Conservation (phyloP, 164 flowering plant genomes). For the Nelumbo lutea region DNA sequence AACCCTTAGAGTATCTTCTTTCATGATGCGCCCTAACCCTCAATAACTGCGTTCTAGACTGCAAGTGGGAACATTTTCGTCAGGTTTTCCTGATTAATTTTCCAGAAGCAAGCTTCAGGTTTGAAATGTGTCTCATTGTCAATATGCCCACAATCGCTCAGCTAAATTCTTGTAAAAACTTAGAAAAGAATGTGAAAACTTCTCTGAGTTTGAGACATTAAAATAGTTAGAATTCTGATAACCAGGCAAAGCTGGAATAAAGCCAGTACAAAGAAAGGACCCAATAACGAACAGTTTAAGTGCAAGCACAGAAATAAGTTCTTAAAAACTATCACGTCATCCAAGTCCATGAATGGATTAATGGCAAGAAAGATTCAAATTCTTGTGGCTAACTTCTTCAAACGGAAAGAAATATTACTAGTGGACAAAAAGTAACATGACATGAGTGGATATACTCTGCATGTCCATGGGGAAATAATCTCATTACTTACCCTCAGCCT, state of each 20-base stretch:
- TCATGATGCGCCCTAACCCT: slow-evolving; percentile 25
- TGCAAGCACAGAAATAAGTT: slow-evolving; percentile 54
- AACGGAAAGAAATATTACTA: slow-evolving; percentile 37
- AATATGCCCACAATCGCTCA: slow-evolving; percentile 38
- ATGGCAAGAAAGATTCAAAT: slow-evolving; percentile 61
- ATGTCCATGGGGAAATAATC: slow-evolving; percentile 2
- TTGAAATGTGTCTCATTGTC: slow-evolving; percentile 39
- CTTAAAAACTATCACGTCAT: slow-evolving; percentile 36
- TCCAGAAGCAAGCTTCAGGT: slow-evolving; percentile 39
- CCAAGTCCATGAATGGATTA: slow-evolving; percentile 56
- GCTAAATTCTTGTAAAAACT: slow-evolving; percentile 44
- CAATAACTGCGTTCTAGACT: slow-evolving; percentile 24
- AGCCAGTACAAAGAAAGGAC: slow-evolving; percentile 52
- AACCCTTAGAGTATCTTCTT: slow-evolving; percentile 32
- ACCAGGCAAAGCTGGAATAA: slow-evolving; percentile 25
- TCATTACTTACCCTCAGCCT: slow-evolving; percentile 11
- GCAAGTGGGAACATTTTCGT: slow-evolving; percentile 25
- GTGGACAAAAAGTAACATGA: slow-evolving; percentile 18
- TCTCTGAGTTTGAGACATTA: slow-evolving; percentile 10
- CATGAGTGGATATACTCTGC: slow-evolving; percentile 15
- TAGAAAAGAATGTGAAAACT: slow-evolving; percentile 16
- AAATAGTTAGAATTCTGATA: slow-evolving; percentile 9
- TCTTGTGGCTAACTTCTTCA: slow-evolving; percentile 48
- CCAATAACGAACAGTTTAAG: slow-evolving; percentile 62
- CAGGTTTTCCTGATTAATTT: slow-evolving; percentile 16